Base-by-base conservation (phyloP, 768 basidiomycete species). In the Neoboletus subvelutipes region DNA sequence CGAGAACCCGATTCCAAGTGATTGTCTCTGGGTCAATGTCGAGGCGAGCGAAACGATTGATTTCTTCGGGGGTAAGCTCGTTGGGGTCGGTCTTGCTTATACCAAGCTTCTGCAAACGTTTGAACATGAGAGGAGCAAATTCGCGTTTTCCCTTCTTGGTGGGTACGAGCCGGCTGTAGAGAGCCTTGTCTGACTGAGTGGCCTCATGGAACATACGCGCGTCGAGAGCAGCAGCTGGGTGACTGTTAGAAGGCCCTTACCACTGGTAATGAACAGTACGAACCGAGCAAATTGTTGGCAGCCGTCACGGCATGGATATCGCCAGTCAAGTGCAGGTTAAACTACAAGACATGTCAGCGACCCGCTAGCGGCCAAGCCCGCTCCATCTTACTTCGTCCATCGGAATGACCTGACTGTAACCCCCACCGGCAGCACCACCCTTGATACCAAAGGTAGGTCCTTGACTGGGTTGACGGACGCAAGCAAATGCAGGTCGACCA, bases 361-460 rank as follows among this genome's bases (percentile, higher is more conserved):
- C 28, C 22, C 9, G 41, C 24, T 50, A 11, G 31, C 34, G 28
- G 22, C 34, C 53, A 50, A 65, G 3, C 8, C 3, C 9, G 10
- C 26, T 0, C 29, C 5, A 17, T 58, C 72, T 52, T 61, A 90
- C 90, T 78, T 98, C 96, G 67, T 98, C 96, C 96, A 98, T 98
- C 41, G 96, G 96, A 75, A 98, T 98, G 67, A 99, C 92, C 70
- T 97, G 95, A 70, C 92, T 94, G 78, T 98, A 99, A 51, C 96
- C 96, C 58, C 96, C 96, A 40, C 97, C 96, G 42, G 96, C 96
- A 37, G 96, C 96, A 65, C 96, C 97, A 63, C 96, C 96, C 75
- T 99, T 99, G 79, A 99, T 97, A 64, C 96, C 96, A 71, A 98
- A 99, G 0, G 96, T 98, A 34, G 96, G 96, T 13, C 97, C 96